Evolutionary conservation across 305 asterid species (phyloP).

Genomic region (Solanum aculeatissimum): DNA sequence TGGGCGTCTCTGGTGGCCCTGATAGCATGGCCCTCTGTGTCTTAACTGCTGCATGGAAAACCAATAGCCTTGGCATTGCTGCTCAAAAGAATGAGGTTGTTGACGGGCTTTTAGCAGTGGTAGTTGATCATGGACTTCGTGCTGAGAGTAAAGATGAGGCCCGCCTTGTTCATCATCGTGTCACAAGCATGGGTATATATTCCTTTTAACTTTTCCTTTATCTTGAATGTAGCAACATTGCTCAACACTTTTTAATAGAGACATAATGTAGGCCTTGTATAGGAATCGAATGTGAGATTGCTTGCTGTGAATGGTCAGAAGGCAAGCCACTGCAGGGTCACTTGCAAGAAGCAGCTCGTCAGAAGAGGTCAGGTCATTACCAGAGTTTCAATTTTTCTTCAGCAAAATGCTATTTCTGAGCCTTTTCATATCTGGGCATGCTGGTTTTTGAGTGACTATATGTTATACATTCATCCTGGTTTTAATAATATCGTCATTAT

Average conservation of each 20-base stretch:
- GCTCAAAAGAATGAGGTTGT: conserved; percentile 23
- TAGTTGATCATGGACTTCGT: conserved; percentile 88
- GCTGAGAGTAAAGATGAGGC: conserved; percentile 81
- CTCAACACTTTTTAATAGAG: conserved; percentile 18
- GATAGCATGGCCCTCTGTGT: conserved; percentile 91
- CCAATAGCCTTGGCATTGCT: conserved; percentile 14
- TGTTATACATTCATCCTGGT: not conserved
- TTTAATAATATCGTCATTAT: not conserved
- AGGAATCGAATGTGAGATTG: conserved; percentile 86
- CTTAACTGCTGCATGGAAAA: conserved; percentile 77
- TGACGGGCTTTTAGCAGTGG: conserved; percentile 75
- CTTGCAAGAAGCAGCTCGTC: conserved; percentile 90
- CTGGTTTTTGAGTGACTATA: not conserved
- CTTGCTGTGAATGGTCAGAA: conserved; percentile 67
- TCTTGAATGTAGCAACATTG: conserved; percentile 9
- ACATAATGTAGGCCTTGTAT: conserved; percentile 42
- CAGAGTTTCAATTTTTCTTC: not conserved
- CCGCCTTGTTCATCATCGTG: conserved; percentile 40
- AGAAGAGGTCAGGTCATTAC: conserved; percentile 73
- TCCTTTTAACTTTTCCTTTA: conserved; percentile 3
- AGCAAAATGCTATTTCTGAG: not conserved
- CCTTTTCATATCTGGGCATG: not conserved
- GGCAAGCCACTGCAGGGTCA: conserved; percentile 76
- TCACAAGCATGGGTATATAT: conserved; percentile 63
- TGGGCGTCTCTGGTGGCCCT: conserved; percentile 98